Conservation (phyloP, 192 early-diverging fungal species). For the Gorgonomyces haynaldii region DNA sequence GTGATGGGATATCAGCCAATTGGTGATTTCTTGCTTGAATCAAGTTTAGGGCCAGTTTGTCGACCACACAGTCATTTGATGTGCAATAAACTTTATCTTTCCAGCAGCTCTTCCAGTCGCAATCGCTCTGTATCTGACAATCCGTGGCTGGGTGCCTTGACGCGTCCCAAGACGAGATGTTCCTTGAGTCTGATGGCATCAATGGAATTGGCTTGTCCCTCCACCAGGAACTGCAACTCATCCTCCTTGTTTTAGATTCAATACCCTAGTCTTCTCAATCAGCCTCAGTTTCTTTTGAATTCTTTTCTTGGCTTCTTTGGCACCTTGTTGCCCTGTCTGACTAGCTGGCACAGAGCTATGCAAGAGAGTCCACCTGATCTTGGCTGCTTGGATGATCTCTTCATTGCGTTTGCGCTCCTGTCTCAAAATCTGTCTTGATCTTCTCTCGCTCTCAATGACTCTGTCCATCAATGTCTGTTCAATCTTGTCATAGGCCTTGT, state of each 20-base stretch:
- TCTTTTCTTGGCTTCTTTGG: slow-evolving; percentile 12
- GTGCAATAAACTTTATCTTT: too few relatives aligned
- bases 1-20: too few relatives aligned
- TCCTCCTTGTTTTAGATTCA: slow-evolving; percentile 16
- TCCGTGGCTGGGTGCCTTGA: not conserved
- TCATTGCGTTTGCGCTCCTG: slow-evolving; percentile 9
- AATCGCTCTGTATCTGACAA: not conserved
- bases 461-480: slow-evolving; percentile 12
- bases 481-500: slow-evolving; percentile 29
- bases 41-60: too few relatives aligned
- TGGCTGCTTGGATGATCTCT: slow-evolving; percentile 12
- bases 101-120: slow-evolving; percentile 6
- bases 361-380: slow-evolving; percentile 18
- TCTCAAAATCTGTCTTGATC: slow-evolving; percentile 13
- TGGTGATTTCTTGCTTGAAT: too few relatives aligned
- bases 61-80: too few relatives aligned
- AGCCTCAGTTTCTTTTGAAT: slow-evolving; percentile 20
- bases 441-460: slow-evolving; percentile 25
- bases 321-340: too few relatives aligned
- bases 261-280: slow-evolving; percentile 19
- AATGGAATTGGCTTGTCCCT: slow-evolving; percentile 39
- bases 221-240: slow-evolving; percentile 40
- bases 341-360: slow-evolving; percentile 9
- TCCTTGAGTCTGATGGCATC: slow-evolving; percentile 47
- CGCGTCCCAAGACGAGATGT: slow-evolving; percentile 17